Evolutionary conservation across 1,284 basidiomycete species (phyloP), one percentile per base, ranked within the genome.

Genomic region (Marasmius tenuissimus): DNA sequence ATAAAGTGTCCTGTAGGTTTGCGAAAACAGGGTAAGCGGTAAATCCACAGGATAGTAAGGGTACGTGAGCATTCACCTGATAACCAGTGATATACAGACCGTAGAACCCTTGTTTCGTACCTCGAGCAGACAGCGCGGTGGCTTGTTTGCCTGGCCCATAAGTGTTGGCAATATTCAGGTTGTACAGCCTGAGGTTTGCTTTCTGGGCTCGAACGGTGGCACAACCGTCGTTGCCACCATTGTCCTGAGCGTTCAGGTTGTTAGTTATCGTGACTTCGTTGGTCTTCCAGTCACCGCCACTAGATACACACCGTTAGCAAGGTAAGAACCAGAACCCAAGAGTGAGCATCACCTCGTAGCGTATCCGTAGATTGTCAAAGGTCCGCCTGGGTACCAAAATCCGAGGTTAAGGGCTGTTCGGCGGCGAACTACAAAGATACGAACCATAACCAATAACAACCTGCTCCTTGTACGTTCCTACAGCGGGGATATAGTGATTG

Each of bases 231-330:
- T 69, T 63, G 34, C 45, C 68, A 14, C 69, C 70, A 27, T 68
- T 65, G 54, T 69, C 69, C 42, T 65, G 67, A 4, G 71, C 71
- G 33, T 71, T 72, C 34, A 72, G 58, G 40, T 72, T 72, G 50
- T 71, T 64, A 11, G 69, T 65, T 8, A 72, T 69, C n/a, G 68
- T 71, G 33, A 69, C 71, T 34, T 63, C 61, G 53, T 72, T 72
- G 33, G 62, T 58, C 51, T 71, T 70, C 51, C 67, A 72, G 12
- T 62, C 62, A 16, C 63, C 62, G 9, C 65, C 67, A 42, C 70
- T 70, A 51, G 16, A 59, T 9, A 42, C 4, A 57, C 14, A 38
- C 38, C 27, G 27, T 27, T 27, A 27, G 27, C 11, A 54, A 38
- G 52, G 20, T 14, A 39, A 47, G n/a, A 1, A 53, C 40, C 18